Evolutionary conservation across 2,329 filamentous ascomycete genomes (phyloP).

Genomic region (Pseudogymnoascus sp.): DNA sequence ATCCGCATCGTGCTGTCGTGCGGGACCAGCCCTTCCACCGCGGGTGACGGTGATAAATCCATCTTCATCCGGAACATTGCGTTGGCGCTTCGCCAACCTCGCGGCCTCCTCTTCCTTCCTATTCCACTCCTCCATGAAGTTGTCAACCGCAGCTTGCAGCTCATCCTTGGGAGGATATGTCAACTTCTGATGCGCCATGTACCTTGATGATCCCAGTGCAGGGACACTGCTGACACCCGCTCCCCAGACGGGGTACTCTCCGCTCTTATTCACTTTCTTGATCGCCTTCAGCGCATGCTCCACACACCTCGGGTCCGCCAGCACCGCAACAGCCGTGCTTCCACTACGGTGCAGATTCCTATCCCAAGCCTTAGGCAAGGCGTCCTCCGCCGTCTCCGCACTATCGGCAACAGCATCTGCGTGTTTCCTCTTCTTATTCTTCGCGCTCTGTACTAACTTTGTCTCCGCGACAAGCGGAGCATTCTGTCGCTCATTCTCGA

Average conservation of each 20-base stretch:
- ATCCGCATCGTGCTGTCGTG: constrained; percentile 61
- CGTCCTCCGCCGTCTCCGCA: constrained; percentile 50
- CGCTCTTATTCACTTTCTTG: constrained; percentile 49
- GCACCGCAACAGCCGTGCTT: constrained; percentile 68
- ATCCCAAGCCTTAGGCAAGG: constrained; percentile 67
- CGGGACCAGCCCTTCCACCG: constrained; percentile 63
- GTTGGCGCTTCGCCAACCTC: constrained; percentile 54
- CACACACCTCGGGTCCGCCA: constrained; percentile 75
- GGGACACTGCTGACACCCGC: constrained; percentile 50
- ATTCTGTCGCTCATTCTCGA: constrained; percentile 52
- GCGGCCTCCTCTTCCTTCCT: constrained; percentile 57
- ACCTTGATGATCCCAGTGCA: constrained; percentile 47
- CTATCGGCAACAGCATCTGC: constrained; percentile 34
- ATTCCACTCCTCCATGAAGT: constrained; percentile 79
- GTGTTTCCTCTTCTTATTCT: constrained; percentile 44
- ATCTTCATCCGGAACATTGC: constrained; percentile 83
- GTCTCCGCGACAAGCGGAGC: constrained; percentile 1
- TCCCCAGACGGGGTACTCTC: constrained; percentile 60
- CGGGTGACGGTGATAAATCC: constrained; percentile 89
- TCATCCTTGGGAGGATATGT: constrained; percentile 59
- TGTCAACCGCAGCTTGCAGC: constrained; percentile 69
- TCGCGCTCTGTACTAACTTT: constrained; percentile 23
- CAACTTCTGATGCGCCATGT: constrained; percentile 58
- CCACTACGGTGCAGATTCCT: constrained; percentile 63
- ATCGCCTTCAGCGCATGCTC: constrained; percentile 70